These are phyloP conservation scores for Grosmannia serpens DNA, from an alignment of 2,329 filamentous ascomycete species.

Conservation along the genomic window DNA sequence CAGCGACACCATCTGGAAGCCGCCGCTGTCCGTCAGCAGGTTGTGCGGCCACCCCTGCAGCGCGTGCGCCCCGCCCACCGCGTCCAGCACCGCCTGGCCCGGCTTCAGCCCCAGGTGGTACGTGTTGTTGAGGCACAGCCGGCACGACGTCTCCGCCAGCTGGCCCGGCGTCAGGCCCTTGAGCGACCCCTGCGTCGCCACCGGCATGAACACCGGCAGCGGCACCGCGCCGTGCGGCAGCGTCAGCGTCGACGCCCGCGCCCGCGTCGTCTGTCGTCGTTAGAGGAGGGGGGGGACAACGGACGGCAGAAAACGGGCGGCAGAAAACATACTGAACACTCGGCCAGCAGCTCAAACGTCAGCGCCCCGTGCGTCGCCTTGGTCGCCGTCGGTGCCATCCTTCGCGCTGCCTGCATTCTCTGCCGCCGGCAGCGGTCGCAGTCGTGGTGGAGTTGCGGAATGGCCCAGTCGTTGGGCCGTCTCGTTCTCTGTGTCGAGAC, in stretches of 20 bases:
- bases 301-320: neutral
- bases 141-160: constrained; percentile 77
- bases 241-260: constrained; percentile 74
- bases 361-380: constrained; percentile 19
- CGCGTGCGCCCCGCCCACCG: constrained; percentile 84
- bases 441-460: neutral
- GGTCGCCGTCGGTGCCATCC: constrained; percentile 13
- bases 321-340: constrained; percentile 11
- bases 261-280: constrained; percentile 68
- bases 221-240: constrained; percentile 87
- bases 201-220: constrained; percentile 95
- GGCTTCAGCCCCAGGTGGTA: constrained; percentile 95
- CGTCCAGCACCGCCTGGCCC: constrained; percentile 77
- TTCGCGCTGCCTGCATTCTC: constrained; percentile 14
- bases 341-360: constrained; percentile 18
- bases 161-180: constrained; percentile 92
- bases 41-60: constrained; percentile 94
- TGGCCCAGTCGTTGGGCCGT: neutral
- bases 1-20: constrained; percentile 96
- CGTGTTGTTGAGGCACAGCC: constrained; percentile 92
- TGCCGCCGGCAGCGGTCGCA: neutral
- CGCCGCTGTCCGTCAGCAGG: constrained; percentile 73
- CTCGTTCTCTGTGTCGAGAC: neutral
- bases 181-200: constrained; percentile 89
- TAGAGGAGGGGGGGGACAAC: neutral